phyloP scores from a whole-genome alignment of 306 rosid species.

The Corylus heterophylla region DNA sequence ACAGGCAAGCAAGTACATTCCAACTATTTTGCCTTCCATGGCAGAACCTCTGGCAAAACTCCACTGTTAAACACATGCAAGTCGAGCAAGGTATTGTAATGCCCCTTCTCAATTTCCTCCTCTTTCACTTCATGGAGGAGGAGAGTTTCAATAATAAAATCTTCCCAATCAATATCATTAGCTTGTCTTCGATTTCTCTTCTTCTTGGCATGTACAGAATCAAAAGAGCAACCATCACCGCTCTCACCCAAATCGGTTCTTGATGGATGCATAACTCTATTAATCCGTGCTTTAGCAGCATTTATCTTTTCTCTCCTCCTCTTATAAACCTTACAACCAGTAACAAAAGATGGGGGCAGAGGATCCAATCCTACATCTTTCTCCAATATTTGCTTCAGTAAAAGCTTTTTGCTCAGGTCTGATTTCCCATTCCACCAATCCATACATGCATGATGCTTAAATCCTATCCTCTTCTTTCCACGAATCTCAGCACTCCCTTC shows the following conservation, averaged over 20 bases:
- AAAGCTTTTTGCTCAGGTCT: conserved; percentile 67
- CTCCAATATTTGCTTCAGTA: conserved; percentile 53
- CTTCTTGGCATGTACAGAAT: conserved; percentile 17
- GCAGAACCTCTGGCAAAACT: conserved; percentile 21
- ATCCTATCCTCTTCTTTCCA: conserved; percentile 22
- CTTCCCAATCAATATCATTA: conserved; percentile 70
- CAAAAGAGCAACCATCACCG: not conserved
- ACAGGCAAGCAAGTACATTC: not conserved
- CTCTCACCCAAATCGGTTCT: conserved; percentile 18
- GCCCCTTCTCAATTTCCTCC: conserved; percentile 87
- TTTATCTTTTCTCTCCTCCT: conserved; percentile 60
- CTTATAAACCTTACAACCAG: conserved; percentile 41
- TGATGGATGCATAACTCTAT: conserved; percentile 51
- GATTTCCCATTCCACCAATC: conserved; percentile 90
- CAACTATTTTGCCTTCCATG: not conserved
- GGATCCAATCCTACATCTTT: conserved; percentile 70
- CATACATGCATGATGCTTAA: conserved; percentile 35
- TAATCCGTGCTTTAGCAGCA: conserved; percentile 65
- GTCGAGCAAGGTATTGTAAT: conserved; percentile 62
- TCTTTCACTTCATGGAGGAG: conserved; percentile 72
- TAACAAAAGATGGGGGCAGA: conserved; percentile 71
- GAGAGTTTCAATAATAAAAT: conserved; percentile 74
- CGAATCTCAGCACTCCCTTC: conserved; percentile 29
- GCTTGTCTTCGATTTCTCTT: conserved; percentile 45
- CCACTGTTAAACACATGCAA: conserved; percentile 66